Percentiles rank a stretch among this genome's conserved stretches.
phyloP scores from a whole-genome alignment of 1,284 basidiomycete species.

The Malassezia nana region DNA sequence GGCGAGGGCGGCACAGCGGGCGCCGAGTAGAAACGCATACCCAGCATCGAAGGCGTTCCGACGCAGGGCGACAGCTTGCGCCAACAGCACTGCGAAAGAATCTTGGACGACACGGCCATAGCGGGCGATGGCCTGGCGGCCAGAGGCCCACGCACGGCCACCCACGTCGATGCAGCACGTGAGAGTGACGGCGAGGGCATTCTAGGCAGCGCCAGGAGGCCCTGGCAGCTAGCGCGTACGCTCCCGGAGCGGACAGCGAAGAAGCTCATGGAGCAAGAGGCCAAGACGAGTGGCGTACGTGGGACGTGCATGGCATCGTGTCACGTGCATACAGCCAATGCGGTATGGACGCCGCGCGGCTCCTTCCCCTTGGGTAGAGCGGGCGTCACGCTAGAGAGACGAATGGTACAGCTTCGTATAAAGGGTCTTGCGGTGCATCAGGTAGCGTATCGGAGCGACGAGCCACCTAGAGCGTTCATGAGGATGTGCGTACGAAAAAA shows the following conservation, averaged over 20 bases:
- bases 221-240: constrained; percentile 1
- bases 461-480: too few relatives aligned
- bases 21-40: constrained; percentile 4
- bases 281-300: neutral
- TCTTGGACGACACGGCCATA: neutral
- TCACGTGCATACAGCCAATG: constrained; percentile 5
- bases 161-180: neutral
- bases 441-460: too few relatives aligned
- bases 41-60: neutral
- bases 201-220: neutral
- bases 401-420: too few relatives aligned
- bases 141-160: neutral
- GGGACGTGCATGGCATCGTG: neutral
- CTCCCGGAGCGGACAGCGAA: neutral
- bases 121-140: neutral
- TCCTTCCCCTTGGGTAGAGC: too few relatives aligned
- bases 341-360: neutral
- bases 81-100: neutral
- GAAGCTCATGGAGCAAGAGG: neutral
- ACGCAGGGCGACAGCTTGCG: neutral
- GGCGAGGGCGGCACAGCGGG: neutral
- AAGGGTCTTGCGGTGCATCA: too few relatives aligned
- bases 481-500: too few relatives aligned
- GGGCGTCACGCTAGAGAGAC: too few relatives aligned
- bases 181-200: neutral